A percentile compares a stretch with the other conserved stretches of the same genome.
Conservation (phyloP, 768 basidiomycete genomes). For the Calocybe cyanea region DNA sequence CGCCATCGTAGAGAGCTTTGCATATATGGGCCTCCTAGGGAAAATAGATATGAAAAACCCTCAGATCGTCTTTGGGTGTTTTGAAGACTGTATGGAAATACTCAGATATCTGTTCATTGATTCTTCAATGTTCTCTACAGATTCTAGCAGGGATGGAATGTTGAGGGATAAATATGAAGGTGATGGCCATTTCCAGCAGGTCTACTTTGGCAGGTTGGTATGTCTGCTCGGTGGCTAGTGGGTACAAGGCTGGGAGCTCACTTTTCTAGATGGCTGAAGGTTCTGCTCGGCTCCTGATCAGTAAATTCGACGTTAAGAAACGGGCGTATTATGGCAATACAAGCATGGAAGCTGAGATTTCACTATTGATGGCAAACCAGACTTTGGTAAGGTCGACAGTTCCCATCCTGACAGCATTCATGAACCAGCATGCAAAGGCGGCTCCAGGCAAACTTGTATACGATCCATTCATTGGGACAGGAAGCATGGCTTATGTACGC, state of each 20-base stretch:
- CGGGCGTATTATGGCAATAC: conserved; percentile 92
- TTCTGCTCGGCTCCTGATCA: conserved; percentile 62
- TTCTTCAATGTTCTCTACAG: conserved; percentile 23
- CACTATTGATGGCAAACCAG: conserved; percentile 95
- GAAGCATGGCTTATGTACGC: conserved; percentile 84
- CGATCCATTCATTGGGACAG: conserved; percentile 94
- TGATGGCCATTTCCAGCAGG: conserved; percentile 64
- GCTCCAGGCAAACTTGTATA: conserved; percentile 88
- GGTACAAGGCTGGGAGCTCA: neutral
- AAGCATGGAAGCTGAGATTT: conserved; percentile 96
- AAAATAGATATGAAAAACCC: conserved; percentile 80
- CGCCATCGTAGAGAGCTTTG: conserved; percentile 72
- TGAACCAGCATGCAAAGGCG: conserved; percentile 43
- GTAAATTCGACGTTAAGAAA: conserved; percentile 83
- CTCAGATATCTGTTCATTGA: neutral
- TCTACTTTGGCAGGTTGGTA: conserved; percentile 88
- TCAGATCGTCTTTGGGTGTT: conserved; percentile 66
- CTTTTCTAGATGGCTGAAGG: conserved; percentile 49
- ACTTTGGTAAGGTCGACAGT: conserved; percentile 54
- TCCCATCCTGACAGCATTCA: neutral
- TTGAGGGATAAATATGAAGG: conserved; percentile 49
- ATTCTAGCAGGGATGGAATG: conserved; percentile 45
- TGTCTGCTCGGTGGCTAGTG: conserved; percentile 24
- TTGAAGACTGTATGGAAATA: conserved; percentile 77
- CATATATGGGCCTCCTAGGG: conserved; percentile 81